phyloP scores from a whole-genome alignment of 345 rosid genomes.

The Salix purpurea region DNA sequence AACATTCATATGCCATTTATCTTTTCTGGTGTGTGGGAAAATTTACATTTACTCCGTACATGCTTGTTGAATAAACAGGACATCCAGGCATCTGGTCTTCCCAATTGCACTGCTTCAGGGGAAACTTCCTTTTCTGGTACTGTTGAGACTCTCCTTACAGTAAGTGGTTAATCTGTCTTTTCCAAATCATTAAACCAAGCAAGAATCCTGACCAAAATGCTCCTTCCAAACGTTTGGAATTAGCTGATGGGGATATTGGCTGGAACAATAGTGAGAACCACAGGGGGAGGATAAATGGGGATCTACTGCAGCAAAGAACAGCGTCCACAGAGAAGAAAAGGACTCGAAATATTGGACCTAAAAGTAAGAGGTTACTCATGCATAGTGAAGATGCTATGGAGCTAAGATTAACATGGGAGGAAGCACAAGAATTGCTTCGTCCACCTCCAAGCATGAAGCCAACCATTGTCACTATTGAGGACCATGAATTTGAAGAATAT shows the following conservation, averaged over 20 bases:
- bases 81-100: slow-evolving; percentile 28
- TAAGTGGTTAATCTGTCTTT: slow-evolving; percentile 41
- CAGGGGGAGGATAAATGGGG: slow-evolving; percentile 37
- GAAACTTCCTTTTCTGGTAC: slow-evolving; percentile 54
- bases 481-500: slow-evolving; percentile 82
- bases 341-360: slow-evolving; percentile 68
- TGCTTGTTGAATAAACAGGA: slow-evolving; percentile 39
- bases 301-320: slow-evolving; percentile 27
- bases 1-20: background rate
- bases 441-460: slow-evolving; percentile 64
- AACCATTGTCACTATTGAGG: slow-evolving; percentile 58
- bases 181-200: slow-evolving; percentile 34
- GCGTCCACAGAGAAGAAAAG: slow-evolving; percentile 54
- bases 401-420: slow-evolving; percentile 82
- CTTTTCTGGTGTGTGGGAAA: background rate
- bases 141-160: slow-evolving; percentile 35
- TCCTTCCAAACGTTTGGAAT: slow-evolving; percentile 35
- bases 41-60: slow-evolving; percentile 1
- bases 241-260: slow-evolving; percentile 41
- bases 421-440: slow-evolving; percentile 85
- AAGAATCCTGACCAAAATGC: slow-evolving; percentile 31
- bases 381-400: slow-evolving; percentile 67
- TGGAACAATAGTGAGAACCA: slow-evolving; percentile 44
- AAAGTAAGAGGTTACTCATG: slow-evolving; percentile 66
- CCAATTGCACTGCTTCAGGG: slow-evolving; percentile 36